Conservation (phyloP, 306 rosid genomes). For the Albizia julibrissin region DNA sequence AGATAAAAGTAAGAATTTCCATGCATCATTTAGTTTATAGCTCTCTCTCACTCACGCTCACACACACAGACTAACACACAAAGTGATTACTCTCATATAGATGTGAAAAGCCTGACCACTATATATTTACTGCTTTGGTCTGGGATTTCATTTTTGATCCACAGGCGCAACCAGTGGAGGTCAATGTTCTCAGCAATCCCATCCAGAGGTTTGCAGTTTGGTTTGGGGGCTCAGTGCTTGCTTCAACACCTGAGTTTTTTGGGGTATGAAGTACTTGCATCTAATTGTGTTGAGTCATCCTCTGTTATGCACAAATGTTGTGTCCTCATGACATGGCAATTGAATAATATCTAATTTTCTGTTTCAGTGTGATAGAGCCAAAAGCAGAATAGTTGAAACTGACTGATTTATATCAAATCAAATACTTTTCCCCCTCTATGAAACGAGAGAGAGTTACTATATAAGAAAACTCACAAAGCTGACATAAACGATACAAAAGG, state of each 20-base stretch:
- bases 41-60: background rate
- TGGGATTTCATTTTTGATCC: slow-evolving; percentile 22
- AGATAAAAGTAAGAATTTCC: slow-evolving; percentile 60
- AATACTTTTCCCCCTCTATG: too few species aligned
- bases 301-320: background rate
- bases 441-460: background rate
- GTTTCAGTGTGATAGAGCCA: background rate
- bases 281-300: background rate
- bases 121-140: slow-evolving; percentile 18
- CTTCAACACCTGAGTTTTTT: slow-evolving; percentile 96
- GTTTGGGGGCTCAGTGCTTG: slow-evolving; percentile 99
- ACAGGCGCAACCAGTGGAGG: slow-evolving; percentile 96
- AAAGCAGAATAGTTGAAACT: too few species aligned
- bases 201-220: slow-evolving; percentile 99
- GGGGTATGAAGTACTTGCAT: slow-evolving; percentile 52
- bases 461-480: background rate
- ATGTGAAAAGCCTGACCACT: slow-evolving; percentile 7
- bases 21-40: background rate
- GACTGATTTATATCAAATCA: too few species aligned
- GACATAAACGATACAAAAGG: background rate
- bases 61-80: background rate
- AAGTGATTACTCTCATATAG: slow-evolving; percentile 6
- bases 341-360: slow-evolving; percentile 1
- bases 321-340: background rate
- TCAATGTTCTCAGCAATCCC: slow-evolving; percentile 94